Evolutionary conservation across 768 basidiomycete genomes (phyloP), one percentile per base, ranked within the genome.

Genomic region (Xerocomus spinulosus): DNA sequence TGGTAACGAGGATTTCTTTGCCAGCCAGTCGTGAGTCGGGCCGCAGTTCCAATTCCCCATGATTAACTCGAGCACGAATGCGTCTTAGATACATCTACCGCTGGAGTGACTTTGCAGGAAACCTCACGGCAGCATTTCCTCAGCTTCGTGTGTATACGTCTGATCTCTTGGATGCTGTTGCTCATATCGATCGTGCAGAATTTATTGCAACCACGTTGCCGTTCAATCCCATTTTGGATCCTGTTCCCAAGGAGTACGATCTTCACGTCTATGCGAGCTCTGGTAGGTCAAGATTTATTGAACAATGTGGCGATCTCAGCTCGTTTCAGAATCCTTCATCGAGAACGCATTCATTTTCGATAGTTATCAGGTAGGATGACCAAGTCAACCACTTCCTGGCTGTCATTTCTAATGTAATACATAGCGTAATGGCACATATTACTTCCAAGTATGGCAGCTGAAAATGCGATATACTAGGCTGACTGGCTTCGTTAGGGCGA

Each of bases 351-450:
- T 79, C 57, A 68, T 70, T 52, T 79, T 75, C 48, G 78, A 78
- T 46, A 48, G 62, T 15, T 76, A 75, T 51, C 47, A 67, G 59
- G 73, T 69, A 48, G 38, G 46, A 30, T 12, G 37, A 37, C 9
- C 30, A n/a, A 23, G 17, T 2, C 3, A 5, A 25, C 13, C 17
- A 33, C 1, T 14, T 2, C 5, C 10, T 4, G 5, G 9, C 21
- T 13, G 28, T 44, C 30, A 49, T 26, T 23, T 9, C 9, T 12
- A 2, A 10, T 13, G 7, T 15, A 0, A 26, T n/a, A 6, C 7
- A 15, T 43, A 82, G 79, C 76, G 80, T 10, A 70, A 82, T 50
- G 81, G 78, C 6, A 79, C 76, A 21, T 74, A 70, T 38, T 83
- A 79, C 63, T 81, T 83, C 13, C 46, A 73, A 33, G 55, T 48